Evolutionary conservation across 202 grass and related monocot genomes (phyloP).

Genomic region (Saccharum hybrid): DNA sequence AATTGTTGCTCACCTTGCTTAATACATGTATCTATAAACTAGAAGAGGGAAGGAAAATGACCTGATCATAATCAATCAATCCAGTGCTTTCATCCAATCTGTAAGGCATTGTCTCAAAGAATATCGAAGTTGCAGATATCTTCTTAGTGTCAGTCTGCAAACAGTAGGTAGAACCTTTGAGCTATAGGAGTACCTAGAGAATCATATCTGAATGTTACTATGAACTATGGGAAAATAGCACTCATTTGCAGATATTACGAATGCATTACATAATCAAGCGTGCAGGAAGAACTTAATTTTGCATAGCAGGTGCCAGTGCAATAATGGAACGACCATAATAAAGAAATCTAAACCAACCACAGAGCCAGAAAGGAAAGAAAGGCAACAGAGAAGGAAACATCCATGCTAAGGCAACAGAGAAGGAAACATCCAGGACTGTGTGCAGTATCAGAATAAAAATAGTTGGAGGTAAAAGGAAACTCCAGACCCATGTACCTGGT

Average conservation of each 20-base stretch:
- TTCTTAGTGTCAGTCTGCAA: slow-evolving; percentile 99
- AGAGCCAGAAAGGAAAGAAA: slow-evolving; percentile 27
- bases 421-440: slow-evolving; percentile 18
- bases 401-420: slow-evolving; percentile 27
- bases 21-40: slow-evolving; percentile 11
- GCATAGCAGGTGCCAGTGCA: slow-evolving; percentile 11
- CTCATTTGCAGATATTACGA: neutral
- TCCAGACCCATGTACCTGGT: slow-evolving; percentile 67
- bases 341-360: slow-evolving; percentile 13
- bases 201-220: slow-evolving; percentile 26
- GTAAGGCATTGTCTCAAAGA: slow-evolving; percentile 99
- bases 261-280: slow-evolving; percentile 32
- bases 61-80: slow-evolving; percentile 99
- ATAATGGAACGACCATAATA: slow-evolving; percentile 30
- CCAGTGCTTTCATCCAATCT: slow-evolving; percentile 97
- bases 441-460: slow-evolving; percentile 19
- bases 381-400: neutral
- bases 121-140: slow-evolving; percentile 97
- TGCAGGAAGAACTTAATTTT: slow-evolving; percentile 20
- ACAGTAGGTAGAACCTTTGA: slow-evolving; percentile 46
- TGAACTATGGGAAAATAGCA: slow-evolving; percentile 14
- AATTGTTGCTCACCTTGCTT: slow-evolving; percentile 23
- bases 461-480: slow-evolving; percentile 38
- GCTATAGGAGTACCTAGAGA: slow-evolving; percentile 32
- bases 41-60: slow-evolving; percentile 33